Base-by-base conservation (phyloP, 192 early-diverging fungal species). In the Rhizophlyctis rosea region DNA sequence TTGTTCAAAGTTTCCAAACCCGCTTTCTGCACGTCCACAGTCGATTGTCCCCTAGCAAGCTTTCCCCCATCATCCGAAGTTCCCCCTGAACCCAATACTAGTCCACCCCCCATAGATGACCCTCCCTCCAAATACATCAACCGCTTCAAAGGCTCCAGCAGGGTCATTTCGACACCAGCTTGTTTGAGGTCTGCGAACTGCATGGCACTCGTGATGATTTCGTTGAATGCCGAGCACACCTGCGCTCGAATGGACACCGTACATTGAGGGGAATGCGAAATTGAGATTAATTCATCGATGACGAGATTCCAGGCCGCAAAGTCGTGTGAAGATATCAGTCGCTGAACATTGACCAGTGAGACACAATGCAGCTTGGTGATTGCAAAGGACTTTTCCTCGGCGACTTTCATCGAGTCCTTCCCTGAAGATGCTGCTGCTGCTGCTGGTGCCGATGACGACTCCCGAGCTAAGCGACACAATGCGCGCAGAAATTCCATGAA, bases 1-100 rank as follows among this genome's bases (percentile, higher is more conserved):
- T 87, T 91, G 70, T 94, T 87, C 50, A 99, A 72, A 0, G 91
- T 96, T 65, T 98, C 95, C 29, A 99, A 64, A 2, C 86, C 86
- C 70, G 86, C 85, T 56, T 87, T 87, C 39, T 91, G 87, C 1
- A 95, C 89, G 31, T 92, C 92, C 0, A 86, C 75, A 48, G 88
- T 76, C 72, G 69, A 79, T 18, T 58, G 34, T 30, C 47, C 48
- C 47, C 75, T 74, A 3, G 52, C 36, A 4, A 68, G 65, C 29
- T 34, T 65, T n/a, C 59, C 66, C 14, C 64, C 24, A 31, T 63
- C 62, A 14, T 63, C 68, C 9, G 39, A 18, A 44, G 18, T 18
- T 44, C 39, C 39, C 4, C 24, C 13, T 14, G 14, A 52, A 7
- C 14, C 50, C 5, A 23, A 23, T 27, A 28, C 50, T 23, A 28